phyloP scores from a whole-genome alignment of 129 eudicot species.

The Rutidosis leptorrhynchoides region DNA sequence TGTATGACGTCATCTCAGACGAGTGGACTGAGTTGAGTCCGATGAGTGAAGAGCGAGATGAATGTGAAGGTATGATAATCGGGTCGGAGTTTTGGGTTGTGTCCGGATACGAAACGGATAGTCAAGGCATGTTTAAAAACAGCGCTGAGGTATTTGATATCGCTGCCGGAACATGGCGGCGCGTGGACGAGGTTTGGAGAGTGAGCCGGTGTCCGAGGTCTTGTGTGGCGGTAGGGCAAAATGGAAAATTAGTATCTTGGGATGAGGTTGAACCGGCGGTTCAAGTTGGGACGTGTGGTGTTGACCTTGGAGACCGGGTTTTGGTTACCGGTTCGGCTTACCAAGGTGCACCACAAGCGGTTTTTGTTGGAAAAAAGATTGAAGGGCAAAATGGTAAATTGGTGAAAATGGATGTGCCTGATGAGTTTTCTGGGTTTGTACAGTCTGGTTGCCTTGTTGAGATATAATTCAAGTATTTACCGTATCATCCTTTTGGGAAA shows the following conservation, averaged over 20 bases:
- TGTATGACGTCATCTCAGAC: slow-evolving; percentile 37
- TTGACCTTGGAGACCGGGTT: slow-evolving; percentile 49
- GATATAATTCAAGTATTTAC: slow-evolving; percentile 29
- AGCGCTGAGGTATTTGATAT: slow-evolving; percentile 53
- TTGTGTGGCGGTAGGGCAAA: slow-evolving; percentile 41
- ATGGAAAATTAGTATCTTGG: slow-evolving; percentile 51
- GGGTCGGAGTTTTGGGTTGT: slow-evolving; percentile 80
- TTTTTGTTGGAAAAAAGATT: slow-evolving; percentile 33
- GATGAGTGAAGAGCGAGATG: slow-evolving; percentile 86
- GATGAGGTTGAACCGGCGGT: slow-evolving; percentile 45
- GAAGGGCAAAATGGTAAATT: slow-evolving; percentile 60
- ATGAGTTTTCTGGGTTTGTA: slow-evolving; percentile 58
- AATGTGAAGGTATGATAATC: slow-evolving; percentile 60
- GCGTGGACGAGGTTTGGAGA: slow-evolving; percentile 59
- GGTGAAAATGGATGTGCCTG: slow-evolving; percentile 41
- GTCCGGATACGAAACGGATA: slow-evolving; percentile 65
- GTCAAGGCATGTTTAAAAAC: slow-evolving; percentile 55
- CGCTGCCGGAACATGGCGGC: slow-evolving; percentile 54
- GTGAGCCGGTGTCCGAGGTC: slow-evolving; percentile 67
- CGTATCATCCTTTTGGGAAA: not conserved
- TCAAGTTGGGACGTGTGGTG: slow-evolving; percentile 51
- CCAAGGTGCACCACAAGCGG: slow-evolving; percentile 58
- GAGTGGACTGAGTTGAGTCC: slow-evolving; percentile 75
- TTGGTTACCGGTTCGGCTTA: slow-evolving; percentile 59
- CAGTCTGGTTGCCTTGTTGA: slow-evolving; percentile 83